Evolutionary conservation across 1,284 basidiomycete species (phyloP).

Genomic region (Marasmius oreades): DNA sequence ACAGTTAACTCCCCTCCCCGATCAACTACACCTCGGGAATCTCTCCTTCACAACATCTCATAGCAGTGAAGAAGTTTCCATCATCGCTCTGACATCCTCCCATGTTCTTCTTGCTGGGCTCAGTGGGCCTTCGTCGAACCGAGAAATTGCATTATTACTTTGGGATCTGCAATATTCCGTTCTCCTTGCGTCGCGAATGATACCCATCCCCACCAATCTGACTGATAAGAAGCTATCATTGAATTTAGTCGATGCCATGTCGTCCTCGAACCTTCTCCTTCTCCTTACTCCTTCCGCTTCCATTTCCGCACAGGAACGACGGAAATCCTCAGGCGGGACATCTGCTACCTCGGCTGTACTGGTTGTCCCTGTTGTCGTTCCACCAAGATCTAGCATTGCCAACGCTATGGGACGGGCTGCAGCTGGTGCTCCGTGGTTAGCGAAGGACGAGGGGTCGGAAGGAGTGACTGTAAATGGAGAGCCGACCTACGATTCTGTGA

Average conservation of each 20-base stretch:
- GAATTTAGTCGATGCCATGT: constrained; percentile 4
- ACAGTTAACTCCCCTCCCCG: not conserved
- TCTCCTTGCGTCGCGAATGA: constrained; percentile 50
- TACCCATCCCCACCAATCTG: constrained; percentile 51
- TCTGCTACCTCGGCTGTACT: constrained; percentile 48
- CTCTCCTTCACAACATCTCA: constrained; percentile 5
- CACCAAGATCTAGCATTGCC: constrained; percentile 53
- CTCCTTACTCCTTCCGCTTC: constrained; percentile 45
- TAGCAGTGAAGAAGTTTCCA: constrained; percentile 31
- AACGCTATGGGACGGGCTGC: constrained; percentile 53
- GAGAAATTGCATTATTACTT: constrained; percentile 57
- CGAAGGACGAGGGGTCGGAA: constrained; percentile 8
- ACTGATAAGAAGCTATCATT: constrained; percentile 26
- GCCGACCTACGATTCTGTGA: constrained; percentile 25
- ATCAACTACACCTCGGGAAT: not conserved
- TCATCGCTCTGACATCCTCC: constrained; percentile 58
- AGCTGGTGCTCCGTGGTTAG: constrained; percentile 49
- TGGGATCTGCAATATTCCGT: constrained; percentile 76
- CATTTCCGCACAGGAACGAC: constrained; percentile 8
- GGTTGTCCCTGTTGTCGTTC: constrained; percentile 52
- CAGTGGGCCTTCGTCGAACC: constrained; percentile 28
- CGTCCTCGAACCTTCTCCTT: constrained; percentile 51
- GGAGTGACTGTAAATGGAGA: not conserved
- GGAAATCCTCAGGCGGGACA: constrained; percentile 19
- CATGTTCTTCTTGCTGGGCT: constrained; percentile 58